Conservation (phyloP, 2,329 filamentous ascomycete genomes). For the Aspergillus fumigatiaffinis region DNA sequence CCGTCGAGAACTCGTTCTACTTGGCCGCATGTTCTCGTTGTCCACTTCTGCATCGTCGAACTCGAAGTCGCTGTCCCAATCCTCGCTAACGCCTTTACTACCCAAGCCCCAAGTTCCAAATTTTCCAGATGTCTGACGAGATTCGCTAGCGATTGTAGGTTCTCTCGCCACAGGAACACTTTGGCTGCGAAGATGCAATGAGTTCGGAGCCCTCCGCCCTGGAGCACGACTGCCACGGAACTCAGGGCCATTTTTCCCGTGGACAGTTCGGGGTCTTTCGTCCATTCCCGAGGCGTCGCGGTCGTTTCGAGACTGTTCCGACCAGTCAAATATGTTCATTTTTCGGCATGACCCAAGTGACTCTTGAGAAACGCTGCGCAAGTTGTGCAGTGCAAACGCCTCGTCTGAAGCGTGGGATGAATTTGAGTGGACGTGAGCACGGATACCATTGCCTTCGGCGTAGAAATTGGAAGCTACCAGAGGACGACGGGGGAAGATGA, state of each 20-base stretch:
- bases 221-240: conserved; percentile 54
- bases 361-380: conserved; percentile 10
- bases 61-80: conserved; percentile 67
- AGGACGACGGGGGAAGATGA: not conserved
- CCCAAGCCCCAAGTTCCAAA: conserved; percentile 66
- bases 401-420: conserved; percentile 4
- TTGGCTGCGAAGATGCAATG: conserved; percentile 62
- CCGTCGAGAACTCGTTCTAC: conserved; percentile 19
- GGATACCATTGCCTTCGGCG: conserved; percentile 3
- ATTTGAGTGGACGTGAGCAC: not conserved
- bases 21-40: conserved; percentile 39
- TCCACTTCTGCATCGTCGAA: conserved; percentile 53
- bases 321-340: conserved; percentile 62
- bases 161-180: conserved; percentile 59
- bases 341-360: conserved; percentile 41
- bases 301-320: conserved; percentile 54
- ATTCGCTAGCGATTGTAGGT: conserved; percentile 45
- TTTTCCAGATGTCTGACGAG: conserved; percentile 52
- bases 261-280: conserved; percentile 58
- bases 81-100: conserved; percentile 62
- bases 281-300: conserved; percentile 51
- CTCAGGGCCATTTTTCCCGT: conserved; percentile 59
- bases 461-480: not conserved
- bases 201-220: conserved; percentile 55
- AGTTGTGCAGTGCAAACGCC: conserved; percentile 10